Percentiles rank a stretch among this genome's conserved stretches.
Evolutionary conservation across 108 stramenopile species (phyloP).

Genomic region (Mayamaea pseudoterrestris): DNA sequence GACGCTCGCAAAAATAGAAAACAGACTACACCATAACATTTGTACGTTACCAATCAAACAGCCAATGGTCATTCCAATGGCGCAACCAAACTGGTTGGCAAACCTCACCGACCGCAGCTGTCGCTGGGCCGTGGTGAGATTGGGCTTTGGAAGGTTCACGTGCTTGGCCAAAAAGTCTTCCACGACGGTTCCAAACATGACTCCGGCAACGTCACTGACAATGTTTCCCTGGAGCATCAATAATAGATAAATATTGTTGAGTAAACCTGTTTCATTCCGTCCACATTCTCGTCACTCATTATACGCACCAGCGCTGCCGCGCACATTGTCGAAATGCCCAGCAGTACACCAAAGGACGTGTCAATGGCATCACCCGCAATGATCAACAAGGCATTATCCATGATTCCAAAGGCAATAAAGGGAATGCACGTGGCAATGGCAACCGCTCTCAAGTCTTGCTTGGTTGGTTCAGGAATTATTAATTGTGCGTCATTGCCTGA

Average conservation of each 20-base stretch:
- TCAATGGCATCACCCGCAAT: slow-evolving; percentile 94
- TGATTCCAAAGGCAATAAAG: slow-evolving; percentile 90
- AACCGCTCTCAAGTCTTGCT: slow-evolving; percentile 30
- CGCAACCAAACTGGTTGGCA: slow-evolving; percentile 66
- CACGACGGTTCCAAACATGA: slow-evolving; percentile 78
- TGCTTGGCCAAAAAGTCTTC: slow-evolving; percentile 56
- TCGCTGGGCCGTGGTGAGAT: slow-evolving; percentile 68
- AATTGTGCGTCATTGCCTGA: no score
- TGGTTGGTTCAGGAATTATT: slow-evolving; percentile 60
- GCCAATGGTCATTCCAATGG: slow-evolving; percentile 80
- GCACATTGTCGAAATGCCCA: slow-evolving; percentile 92
- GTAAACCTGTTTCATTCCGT: no score
- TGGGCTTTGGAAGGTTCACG: slow-evolving; percentile 43
- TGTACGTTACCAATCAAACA: no score
- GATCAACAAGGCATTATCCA: slow-evolving; percentile 94
- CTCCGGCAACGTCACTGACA: slow-evolving; percentile 83
- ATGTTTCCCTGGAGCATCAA: no score
- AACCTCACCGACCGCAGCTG: slow-evolving; percentile 51
- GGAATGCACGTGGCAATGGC: slow-evolving; percentile 60
- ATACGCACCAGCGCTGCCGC: slow-evolving; percentile 94
- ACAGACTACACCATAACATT: no score
- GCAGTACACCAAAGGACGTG: slow-evolving; percentile 56
- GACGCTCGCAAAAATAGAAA: no score
- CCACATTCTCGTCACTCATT: no score
- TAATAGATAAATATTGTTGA: no score